Evolutionary conservation across 2,329 filamentous ascomycete genomes (phyloP), one percentile per base, ranked within the genome.

Genomic region (Orbilia javanica): DNA sequence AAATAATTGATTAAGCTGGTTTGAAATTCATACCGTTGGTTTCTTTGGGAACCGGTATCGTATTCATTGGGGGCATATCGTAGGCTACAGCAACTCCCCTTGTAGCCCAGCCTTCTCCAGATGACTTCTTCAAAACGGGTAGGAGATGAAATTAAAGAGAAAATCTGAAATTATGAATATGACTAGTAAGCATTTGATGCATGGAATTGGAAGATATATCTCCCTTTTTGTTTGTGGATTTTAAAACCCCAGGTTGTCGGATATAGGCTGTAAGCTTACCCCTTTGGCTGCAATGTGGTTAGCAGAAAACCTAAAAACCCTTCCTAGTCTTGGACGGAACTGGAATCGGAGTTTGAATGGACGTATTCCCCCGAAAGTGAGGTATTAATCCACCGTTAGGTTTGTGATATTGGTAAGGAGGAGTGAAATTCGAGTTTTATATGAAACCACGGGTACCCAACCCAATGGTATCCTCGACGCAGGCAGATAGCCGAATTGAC

Each of bases 1-100:
- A 64, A 13, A 42, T 13, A n/a, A 64, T 20, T 18, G 36, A 55
- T 53, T 36, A 60, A 57, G 22, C 27, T 39, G 60, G 52, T 57
- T 64, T 42, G 53, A 64, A 70, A 36, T 34, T 18, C 25, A 18
- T 57, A 78, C 74, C 74, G 71, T 78, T 78, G 50, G 62, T 44
- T 50, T 78, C 74, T 67, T 72, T 78, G 10, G 74, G 42, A 57
- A 72, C 63, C 44, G 67, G 74, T 63, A 72, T 68, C 63, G 67
- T 68, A 60, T 67, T 78, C 74, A 78, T 78, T 22, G 74, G 74
- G 65, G 74, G 74, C 74, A 78, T 78, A 46, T 68, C 71, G 74
- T 57, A 72, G 74, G 74, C 74, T 78, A 78, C 67, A 72, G 50
- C 66, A 77, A 77, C 70, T 71, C 67, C 74, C 67, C 67, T 72